Base-by-base conservation (phyloP, 2,329 filamentous ascomycete species). In the Colletotrichum abscissum region DNA sequence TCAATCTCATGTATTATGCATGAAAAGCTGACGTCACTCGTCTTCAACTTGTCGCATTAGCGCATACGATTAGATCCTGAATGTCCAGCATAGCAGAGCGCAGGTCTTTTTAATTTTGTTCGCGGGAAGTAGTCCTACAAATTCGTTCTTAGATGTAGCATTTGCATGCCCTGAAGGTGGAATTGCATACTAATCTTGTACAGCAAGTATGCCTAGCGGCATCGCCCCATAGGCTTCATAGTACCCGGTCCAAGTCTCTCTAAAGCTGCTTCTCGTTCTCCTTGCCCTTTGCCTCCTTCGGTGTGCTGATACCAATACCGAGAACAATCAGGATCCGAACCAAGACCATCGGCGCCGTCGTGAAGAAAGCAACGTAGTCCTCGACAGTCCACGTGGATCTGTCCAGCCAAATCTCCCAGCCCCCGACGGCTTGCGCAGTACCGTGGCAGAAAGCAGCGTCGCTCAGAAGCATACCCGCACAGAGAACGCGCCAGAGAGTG, bases 381-480 rank as follows among this genome's bases (percentile, higher is more conserved):
- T 79, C 79, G 22, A 42, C 54, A 28, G 78, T 80, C 81, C 81
- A 83, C 7, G 67, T 70, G 2, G 63, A 30, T 9, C 80, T 35
- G 11, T 72, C 67, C 4, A 66, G 7, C 77, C 78, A 83, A 1
- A 52, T 24, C 0, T 54, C 69, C 81, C 80, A 82, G 11, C 82
- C 81, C 4, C 82, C 82, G 3, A 83, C 77, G 4, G 79, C 82
- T 74, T 82, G 78, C 30, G 79, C 81, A 1, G 76, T 75, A 46
- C 79, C 77, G 59, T 80, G 78, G 24, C 75, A 76, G 63, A 78
- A 81, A 4, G 75, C 75, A 2, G 72, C 69, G 73, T 84, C 82
- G 69, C 80, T 82, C n/a, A 82, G 73, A 35, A 84, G 76, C 81
- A 83, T 83, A 12, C 81, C 81, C 22, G 74, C 73, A 69, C 80